Percentiles rank a stretch among this genome's conserved stretches.
Evolutionary conservation across 164 flowering plant genomes (phyloP).

Genomic region (Liquidambar formosana): DNA sequence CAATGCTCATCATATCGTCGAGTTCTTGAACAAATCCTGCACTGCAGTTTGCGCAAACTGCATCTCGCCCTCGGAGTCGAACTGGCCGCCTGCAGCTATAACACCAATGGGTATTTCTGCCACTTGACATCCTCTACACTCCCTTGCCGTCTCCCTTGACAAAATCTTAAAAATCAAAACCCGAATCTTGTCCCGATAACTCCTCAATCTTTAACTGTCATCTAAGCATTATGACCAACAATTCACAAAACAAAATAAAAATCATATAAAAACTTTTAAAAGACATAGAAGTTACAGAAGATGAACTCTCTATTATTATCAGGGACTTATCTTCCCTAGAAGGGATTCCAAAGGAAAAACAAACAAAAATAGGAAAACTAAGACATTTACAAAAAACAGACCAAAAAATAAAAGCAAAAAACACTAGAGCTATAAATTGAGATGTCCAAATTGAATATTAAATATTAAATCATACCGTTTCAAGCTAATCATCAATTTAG

Average conservation of each 20-base stretch:
- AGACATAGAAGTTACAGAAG: too few relatives aligned
- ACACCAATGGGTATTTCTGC: constrained; percentile 82
- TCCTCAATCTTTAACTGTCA: constrained; percentile 3
- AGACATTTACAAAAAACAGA: too few relatives aligned
- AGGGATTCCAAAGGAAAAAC: too few relatives aligned
- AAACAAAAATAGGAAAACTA: too few relatives aligned
- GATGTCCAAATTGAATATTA: too few relatives aligned
- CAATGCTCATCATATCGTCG: constrained; percentile 38
- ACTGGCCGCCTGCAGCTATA: constrained; percentile 66
- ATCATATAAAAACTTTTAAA: too few relatives aligned
- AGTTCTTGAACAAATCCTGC: constrained; percentile 81
- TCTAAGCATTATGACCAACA: constrained; percentile 2
- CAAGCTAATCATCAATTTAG: too few relatives aligned
- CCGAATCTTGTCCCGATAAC: constrained; percentile 4
- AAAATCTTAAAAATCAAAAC: constrained; percentile 1
- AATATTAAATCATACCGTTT: too few relatives aligned
- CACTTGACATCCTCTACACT: constrained; percentile 52
- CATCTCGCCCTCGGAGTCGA: constrained; percentile 46
- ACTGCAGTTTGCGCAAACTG: constrained; percentile 55
- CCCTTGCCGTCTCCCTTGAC: constrained; percentile 6
- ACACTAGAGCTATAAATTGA: too few relatives aligned
- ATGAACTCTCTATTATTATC: too few relatives aligned
- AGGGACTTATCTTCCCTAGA: too few relatives aligned
- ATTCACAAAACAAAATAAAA: neutral
- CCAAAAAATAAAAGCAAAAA: too few relatives aligned